Percentiles rank a stretch among this genome's conserved stretches.
These are phyloP conservation scores for Kuraishia ogatae DNA, from an alignment of 805 yeast species.

Conservation along the genomic window DNA sequence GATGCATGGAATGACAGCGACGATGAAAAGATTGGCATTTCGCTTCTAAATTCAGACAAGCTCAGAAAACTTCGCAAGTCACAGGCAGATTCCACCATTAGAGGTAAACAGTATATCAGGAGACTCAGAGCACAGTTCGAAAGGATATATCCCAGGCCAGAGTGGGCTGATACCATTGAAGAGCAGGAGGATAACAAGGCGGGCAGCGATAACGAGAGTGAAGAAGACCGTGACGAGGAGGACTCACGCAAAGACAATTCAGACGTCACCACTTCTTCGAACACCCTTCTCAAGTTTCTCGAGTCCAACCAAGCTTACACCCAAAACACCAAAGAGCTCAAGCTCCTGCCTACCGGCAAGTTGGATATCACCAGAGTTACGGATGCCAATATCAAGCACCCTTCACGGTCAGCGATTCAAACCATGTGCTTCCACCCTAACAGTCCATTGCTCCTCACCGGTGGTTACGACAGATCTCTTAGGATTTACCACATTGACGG, in stretches of 20 bases:
- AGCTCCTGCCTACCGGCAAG: slow-evolving; percentile 57
- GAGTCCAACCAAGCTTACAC: slow-evolving; percentile 21
- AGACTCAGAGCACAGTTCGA: slow-evolving; percentile 54
- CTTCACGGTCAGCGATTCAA: slow-evolving; percentile 78
- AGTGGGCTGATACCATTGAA: slow-evolving; percentile 62
- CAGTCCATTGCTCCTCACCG: slow-evolving; percentile 77
- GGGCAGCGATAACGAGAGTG: slow-evolving; percentile 16
- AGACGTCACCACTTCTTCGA: slow-evolving; percentile 13
- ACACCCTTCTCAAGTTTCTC: slow-evolving; percentile 23
- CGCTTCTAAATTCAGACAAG: slow-evolving; percentile 50
- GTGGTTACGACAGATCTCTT: slow-evolving; percentile 86
- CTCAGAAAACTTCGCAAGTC: slow-evolving; percentile 63
- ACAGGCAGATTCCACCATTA: slow-evolving; percentile 25
- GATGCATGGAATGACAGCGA: slow-evolving; percentile 87
- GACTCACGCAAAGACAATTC: slow-evolving; percentile 9
- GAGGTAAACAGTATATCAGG: slow-evolving; percentile 22
- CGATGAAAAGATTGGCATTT: slow-evolving; percentile 64
- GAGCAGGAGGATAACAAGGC: slow-evolving; percentile 18
- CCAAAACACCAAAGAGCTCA: slow-evolving; percentile 27
- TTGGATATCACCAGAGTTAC: slow-evolving; percentile 75
- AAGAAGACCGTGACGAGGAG: slow-evolving; percentile 12
- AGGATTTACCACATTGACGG: slow-evolving; percentile 91
- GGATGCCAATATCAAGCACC: slow-evolving; percentile 71
- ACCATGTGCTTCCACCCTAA: slow-evolving; percentile 76
- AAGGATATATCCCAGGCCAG: slow-evolving; percentile 71